Evolutionary conservation across 441 rosid species (phyloP).

Genomic region (Euphorbia schlechtendalii): DNA sequence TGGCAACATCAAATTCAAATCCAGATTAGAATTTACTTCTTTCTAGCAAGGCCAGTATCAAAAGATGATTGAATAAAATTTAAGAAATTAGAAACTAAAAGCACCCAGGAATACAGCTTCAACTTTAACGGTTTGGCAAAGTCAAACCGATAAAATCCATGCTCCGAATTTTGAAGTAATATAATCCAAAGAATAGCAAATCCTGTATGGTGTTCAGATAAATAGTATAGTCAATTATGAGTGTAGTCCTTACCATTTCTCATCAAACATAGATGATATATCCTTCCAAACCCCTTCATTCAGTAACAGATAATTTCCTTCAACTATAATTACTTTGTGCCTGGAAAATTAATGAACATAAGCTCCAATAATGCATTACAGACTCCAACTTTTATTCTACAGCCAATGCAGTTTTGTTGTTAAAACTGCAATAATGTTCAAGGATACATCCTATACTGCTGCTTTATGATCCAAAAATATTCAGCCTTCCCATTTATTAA

Average conservation of each 20-base stretch:
- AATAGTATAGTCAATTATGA: constrained; percentile 9
- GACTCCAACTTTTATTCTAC: background rate
- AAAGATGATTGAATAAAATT: background rate
- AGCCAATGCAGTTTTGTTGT: background rate
- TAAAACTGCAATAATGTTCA: background rate
- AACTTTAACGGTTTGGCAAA: background rate
- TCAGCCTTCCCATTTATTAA: background rate
- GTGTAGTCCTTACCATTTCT: constrained; percentile 59
- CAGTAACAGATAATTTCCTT: constrained; percentile 73
- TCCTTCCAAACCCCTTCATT: constrained; percentile 76
- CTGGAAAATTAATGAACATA: constrained; percentile 34
- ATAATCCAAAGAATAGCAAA: too few species aligned
- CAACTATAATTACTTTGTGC: constrained; percentile 80
- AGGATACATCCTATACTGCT: background rate
- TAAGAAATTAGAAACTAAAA: background rate
- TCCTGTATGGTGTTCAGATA: background rate
- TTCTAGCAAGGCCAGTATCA: background rate
- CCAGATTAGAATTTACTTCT: too few species aligned
- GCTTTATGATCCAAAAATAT: background rate
- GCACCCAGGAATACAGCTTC: background rate
- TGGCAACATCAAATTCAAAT: constrained; percentile 3
- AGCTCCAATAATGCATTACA: constrained; percentile 1
- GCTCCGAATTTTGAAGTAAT: background rate
- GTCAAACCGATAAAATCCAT: background rate
- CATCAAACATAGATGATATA: constrained; percentile 58